A percentile compares a stretch with the other conserved stretches of the same genome.
phyloP scores from a whole-genome alignment of 75 land plant species.

The Cunninghamia lanceolata region DNA sequence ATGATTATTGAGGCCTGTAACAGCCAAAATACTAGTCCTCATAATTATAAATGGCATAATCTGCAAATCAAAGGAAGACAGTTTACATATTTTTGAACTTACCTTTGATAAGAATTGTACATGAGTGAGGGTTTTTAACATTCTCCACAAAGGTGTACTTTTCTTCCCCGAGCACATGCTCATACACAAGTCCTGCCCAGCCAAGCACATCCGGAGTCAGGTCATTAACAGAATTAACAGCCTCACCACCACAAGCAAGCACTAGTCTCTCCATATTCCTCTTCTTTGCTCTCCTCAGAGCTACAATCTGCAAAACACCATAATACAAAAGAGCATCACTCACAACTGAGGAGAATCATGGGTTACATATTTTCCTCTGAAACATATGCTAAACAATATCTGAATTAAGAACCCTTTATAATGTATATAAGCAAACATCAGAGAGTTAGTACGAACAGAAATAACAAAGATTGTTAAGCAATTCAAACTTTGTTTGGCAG shows the following conservation, averaged over 20 bases:
- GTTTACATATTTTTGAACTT: neutral
- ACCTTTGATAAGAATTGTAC: conserved; percentile 96
- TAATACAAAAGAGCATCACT: conserved; percentile 8
- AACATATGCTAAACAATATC: too few relatives aligned
- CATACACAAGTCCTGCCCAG: conserved; percentile 97
- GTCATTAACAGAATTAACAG: conserved; percentile 93
- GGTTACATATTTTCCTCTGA: neutral
- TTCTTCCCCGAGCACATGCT: conserved; percentile 97
- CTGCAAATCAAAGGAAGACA: neutral
- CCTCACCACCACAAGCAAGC: conserved; percentile 98
- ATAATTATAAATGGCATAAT: neutral
- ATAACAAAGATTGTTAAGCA: neutral
- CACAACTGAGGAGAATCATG: neutral
- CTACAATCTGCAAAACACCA: conserved; percentile 65
- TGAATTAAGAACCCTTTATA: too few relatives aligned
- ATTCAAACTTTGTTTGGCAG: neutral
- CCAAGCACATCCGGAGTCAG: conserved; percentile 86
- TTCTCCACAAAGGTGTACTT: conserved; percentile 98
- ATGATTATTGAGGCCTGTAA: conserved; percentile 91
- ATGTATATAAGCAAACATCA: too few relatives aligned
- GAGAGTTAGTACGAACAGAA: too few relatives aligned
- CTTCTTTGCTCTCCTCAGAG: conserved; percentile 91
- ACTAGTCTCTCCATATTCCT: conserved; percentile 98
- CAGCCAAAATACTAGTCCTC: neutral
- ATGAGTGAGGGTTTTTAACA: conserved; percentile 94